Evolutionary conservation across 2,329 filamentous ascomycete species (phyloP).

Genomic region (Aspergillus latus): DNA sequence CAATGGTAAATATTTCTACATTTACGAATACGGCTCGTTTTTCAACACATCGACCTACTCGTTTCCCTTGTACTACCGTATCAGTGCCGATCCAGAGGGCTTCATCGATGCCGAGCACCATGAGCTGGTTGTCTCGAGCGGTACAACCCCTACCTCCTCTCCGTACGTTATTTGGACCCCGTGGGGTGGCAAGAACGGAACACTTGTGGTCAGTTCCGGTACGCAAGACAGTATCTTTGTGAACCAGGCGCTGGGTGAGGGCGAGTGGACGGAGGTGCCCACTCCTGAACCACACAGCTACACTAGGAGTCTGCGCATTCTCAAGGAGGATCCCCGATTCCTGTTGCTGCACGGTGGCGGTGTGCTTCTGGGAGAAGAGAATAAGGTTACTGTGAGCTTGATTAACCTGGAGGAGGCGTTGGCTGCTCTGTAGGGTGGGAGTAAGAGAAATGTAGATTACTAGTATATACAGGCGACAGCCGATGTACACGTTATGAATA

Average conservation of each 20-base stretch:
- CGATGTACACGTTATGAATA: neutral
- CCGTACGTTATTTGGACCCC: slow-evolving; percentile 57
- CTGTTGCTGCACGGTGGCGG: slow-evolving; percentile 12
- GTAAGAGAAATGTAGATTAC: neutral
- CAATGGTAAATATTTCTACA: slow-evolving; percentile 62
- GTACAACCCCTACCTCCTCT: slow-evolving; percentile 44
- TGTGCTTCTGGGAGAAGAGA: slow-evolving; percentile 7
- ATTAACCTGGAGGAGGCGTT: slow-evolving; percentile 14
- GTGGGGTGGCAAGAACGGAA: slow-evolving; percentile 49
- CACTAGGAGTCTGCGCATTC: slow-evolving; percentile 48
- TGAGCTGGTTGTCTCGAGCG: slow-evolving; percentile 47
- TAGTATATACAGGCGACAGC: neutral
- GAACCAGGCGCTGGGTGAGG: slow-evolving; percentile 47
- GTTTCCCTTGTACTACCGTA: slow-evolving; percentile 57
- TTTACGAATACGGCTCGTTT: slow-evolving; percentile 60
- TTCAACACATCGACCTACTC: slow-evolving; percentile 33
- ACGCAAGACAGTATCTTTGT: slow-evolving; percentile 47
- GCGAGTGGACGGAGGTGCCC: slow-evolving; percentile 48
- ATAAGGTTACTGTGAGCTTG: slow-evolving; percentile 13
- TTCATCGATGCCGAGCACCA: slow-evolving; percentile 46
- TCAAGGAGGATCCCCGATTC: slow-evolving; percentile 26
- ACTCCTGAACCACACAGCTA: slow-evolving; percentile 47
- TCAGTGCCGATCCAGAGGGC: slow-evolving; percentile 47
- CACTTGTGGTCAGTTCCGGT: slow-evolving; percentile 50
- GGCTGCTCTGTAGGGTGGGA: slow-evolving; percentile 1